Base-by-base conservation (phyloP, 2,329 filamentous ascomycete species). In the Escovopsis sp. region DNA sequence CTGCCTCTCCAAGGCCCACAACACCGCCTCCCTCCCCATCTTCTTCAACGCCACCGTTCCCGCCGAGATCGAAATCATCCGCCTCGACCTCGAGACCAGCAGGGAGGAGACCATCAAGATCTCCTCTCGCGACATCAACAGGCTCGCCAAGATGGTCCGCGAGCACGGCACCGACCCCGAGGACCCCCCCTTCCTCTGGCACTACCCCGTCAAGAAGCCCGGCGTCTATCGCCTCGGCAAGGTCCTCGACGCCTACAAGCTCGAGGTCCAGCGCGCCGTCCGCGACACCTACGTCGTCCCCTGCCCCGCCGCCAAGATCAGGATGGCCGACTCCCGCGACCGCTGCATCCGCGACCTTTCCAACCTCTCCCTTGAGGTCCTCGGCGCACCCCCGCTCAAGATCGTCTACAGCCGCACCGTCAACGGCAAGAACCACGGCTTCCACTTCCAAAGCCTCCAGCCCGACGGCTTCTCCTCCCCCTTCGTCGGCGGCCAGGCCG, bases 31-130 rank as follows among this genome's bases (percentile, higher is more conserved):
- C 35, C 62, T 98, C 21, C 90, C 88, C 2, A 82, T 98, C 31
- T 80, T 77, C 50, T 87, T 98, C 62, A 98, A 98, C 56, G 83
- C 93, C 42, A 96, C 88, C 5, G 74, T 80, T 25, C 92, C 90
- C 1, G 78, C 86, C 43, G 71, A 83, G 39, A 85, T 98, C 41
- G 87, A 98, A 54, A 62, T 98, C n/a, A 55, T 87, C 30, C 83
- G 88, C 30, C 73, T 84, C 45, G 88, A 96, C 52, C 68, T 94
- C 25, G 79, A 88, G 5, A 85, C 79, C 3, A 79, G 79, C 43
- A 65, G 69, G 38, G 82, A 87, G 42, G 87, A 94, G 57, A 79
- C 74, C 0, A 78, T 96, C 42, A 76, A 74, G 40, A 71, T 98
- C 33, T 68, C 73, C 23, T 70, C 68, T 39, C 77, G 75, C 40